Conservation (phyloP, 495 filamentous ascomycete species). For the Penicillium cinerascens region DNA sequence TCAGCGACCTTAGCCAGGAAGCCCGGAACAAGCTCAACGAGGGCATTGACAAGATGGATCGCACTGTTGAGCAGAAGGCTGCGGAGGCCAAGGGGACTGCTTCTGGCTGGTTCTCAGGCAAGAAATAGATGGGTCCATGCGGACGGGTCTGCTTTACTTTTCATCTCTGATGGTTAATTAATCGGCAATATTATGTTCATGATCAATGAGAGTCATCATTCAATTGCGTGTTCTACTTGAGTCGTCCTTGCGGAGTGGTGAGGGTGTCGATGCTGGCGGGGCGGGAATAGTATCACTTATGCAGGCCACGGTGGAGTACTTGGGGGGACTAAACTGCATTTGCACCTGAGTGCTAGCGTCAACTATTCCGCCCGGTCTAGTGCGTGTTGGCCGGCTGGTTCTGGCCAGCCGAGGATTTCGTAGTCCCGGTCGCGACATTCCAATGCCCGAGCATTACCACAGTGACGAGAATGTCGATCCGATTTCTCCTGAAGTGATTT, state of each 20-base stretch:
- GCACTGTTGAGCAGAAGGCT: conserved; percentile 71
- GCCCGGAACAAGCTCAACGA: conserved; percentile 49
- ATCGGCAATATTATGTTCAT: background rate
- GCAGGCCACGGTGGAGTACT: background rate
- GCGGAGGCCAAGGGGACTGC: conserved; percentile 74
- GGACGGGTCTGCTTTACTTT: background rate
- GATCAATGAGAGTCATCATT: background rate
- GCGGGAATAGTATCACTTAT: background rate
- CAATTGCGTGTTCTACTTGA: background rate
- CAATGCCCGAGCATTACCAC: conserved; percentile 29
- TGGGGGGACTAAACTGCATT: background rate
- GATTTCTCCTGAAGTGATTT: background rate
- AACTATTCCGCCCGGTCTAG: no score
- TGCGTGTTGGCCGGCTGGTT: no score
- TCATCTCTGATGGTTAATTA: background rate
- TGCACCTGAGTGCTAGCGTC: background rate
- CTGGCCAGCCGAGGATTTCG: background rate
- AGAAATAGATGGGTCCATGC: conserved; percentile 44
- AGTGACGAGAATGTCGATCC: conserved; percentile 28
- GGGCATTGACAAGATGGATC: conserved; percentile 55
- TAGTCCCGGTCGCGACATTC: conserved; percentile 15
- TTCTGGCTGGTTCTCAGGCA: conserved; percentile 74
- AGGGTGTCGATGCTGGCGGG: no score
- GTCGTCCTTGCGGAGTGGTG: background rate
- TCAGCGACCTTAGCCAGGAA: conserved; percentile 57